Evolutionary conservation across 495 filamentous ascomycete species (phyloP), one percentile per base, ranked within the genome.

Genomic region (Neurospora cerealis): DNA sequence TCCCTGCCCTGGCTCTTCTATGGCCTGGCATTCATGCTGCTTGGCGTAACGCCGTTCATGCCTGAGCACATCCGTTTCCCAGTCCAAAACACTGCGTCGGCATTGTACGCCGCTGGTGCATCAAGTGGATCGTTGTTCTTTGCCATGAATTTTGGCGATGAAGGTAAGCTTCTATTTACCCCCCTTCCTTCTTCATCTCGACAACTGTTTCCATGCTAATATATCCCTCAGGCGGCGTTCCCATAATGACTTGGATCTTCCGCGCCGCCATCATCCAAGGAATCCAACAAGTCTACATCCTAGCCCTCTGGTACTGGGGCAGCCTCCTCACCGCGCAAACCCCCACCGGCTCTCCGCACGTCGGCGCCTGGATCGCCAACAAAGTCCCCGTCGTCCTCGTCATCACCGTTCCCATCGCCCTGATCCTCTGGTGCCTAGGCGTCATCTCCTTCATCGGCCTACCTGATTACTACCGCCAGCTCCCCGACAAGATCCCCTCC

Each of bases 401-500:
- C 70, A 82, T 89, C 71, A 82, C 82, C 32, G 73, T 85, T 4
- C 86, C 87, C 8, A 81, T 88, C 71, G 86, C 87, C n/a, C 38
- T 86, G 6, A 74, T 88, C 54, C 78, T 91, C 44, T 86, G 83
- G 75, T 79, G 78, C 17, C 81, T 91, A 10, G 85, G 84, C 46
- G 70, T 85, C 19, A 77, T 86, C 15, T 82, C 90, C 34, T 88
- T 85, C 76, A 71, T 87, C 54, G 89, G 89, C 46, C 81, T 92
- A 0, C 90, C 90, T 11, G 85, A 87, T 46, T 92, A 89, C 84
- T 92, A 92, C 79, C 87, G 87, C 70, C 90, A 91, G 72, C 82
- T 85, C 1, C 91, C 92, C 2, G 91, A 90, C 70, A 87, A 88
- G 62, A 88, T 93, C 0, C 91, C 92, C 0, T 86, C 81, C 41